These are phyloP conservation scores for Helichrysum umbraculigerum DNA, from an alignment of 129 eudicot species.

Conservation along the genomic window DNA sequence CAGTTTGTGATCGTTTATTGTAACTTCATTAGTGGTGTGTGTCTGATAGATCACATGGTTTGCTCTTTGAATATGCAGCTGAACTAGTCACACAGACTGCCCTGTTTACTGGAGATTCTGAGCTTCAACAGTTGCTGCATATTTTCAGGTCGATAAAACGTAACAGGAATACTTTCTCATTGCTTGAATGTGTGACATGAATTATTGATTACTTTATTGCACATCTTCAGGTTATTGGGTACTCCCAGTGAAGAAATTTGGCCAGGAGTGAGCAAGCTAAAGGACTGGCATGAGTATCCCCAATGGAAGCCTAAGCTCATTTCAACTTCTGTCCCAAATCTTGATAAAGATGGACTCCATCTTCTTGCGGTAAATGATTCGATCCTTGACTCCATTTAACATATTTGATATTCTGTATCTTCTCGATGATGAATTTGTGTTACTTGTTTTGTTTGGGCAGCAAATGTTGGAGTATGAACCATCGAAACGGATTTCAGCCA, in stretches of 20 bases:
- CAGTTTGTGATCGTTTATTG: neutral
- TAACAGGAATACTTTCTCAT: neutral
- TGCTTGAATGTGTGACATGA: slow-evolving; percentile 15
- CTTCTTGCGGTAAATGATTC: slow-evolving; percentile 45
- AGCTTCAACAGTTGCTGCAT: slow-evolving; percentile 89
- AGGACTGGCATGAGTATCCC: slow-evolving; percentile 94
- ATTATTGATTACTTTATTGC: slow-evolving; percentile 1
- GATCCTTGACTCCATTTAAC: neutral
- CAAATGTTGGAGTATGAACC: slow-evolving; percentile 86
- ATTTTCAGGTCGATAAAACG: slow-evolving; percentile 69
- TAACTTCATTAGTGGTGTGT: neutral
- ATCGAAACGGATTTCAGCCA: slow-evolving; percentile 81
- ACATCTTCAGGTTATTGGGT: slow-evolving; percentile 69
- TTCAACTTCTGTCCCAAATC: slow-evolving; percentile 57
- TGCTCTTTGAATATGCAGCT: slow-evolving; percentile 43
- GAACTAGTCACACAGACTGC: slow-evolving; percentile 73
- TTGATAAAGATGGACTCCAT: slow-evolving; percentile 67
- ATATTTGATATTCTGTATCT: neutral
- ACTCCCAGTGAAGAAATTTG: slow-evolving; percentile 89
- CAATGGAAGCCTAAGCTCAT: slow-evolving; percentile 77
- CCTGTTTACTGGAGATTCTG: slow-evolving; percentile 92
- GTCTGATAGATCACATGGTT: neutral
- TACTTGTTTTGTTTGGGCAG: slow-evolving; percentile 34
- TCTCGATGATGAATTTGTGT: neutral
- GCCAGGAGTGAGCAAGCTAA: slow-evolving; percentile 85